phyloP scores from a whole-genome alignment of 2,329 filamentous ascomycete genomes.

The Fusarium nodosum region DNA sequence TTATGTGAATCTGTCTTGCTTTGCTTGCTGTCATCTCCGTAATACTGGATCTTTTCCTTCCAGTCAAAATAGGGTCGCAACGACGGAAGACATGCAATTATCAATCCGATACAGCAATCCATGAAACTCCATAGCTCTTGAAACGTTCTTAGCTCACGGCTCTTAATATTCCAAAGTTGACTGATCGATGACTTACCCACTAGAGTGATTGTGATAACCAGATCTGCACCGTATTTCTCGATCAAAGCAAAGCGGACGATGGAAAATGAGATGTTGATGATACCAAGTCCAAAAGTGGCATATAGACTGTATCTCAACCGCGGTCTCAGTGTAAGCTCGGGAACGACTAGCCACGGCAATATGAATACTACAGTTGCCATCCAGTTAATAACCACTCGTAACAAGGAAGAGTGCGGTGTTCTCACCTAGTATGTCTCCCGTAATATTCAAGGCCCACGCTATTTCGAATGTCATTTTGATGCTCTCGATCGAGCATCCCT shows the following conservation, averaged over 20 bases:
- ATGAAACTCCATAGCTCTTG: slow-evolving; percentile 24
- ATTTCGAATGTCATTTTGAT: slow-evolving; percentile 10
- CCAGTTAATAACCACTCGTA: background rate
- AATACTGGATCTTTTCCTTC: slow-evolving; percentile 10
- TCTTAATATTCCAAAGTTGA: fast-evolving
- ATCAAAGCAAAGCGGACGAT: slow-evolving; percentile 14
- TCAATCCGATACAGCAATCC: slow-evolving; percentile 13
- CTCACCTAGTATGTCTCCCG: slow-evolving; percentile 24
- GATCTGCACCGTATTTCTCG: background rate
- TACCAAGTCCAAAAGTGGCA: slow-evolving; percentile 24
- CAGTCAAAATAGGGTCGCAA: slow-evolving; percentile 21
- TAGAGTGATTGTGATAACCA: slow-evolving; percentile 11
- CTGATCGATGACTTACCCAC: background rate
- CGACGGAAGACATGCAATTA: slow-evolving; percentile 29
- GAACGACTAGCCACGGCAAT: slow-evolving; percentile 33
- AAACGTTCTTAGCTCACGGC: fast-evolving
- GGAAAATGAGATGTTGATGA: slow-evolving; percentile 25
- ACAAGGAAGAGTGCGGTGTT: fast-evolving
- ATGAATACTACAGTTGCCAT: slow-evolving; percentile 4
- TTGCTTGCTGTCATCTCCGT: slow-evolving; percentile 3
- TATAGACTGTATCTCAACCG: slow-evolving; percentile 21
- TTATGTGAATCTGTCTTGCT: background rate
- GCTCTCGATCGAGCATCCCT: background rate
- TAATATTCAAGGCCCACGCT: slow-evolving; percentile 20
- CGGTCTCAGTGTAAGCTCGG: slow-evolving; percentile 11